Evolutionary conservation across 2,329 filamentous ascomycete species (phyloP), one percentile per base, ranked within the genome.

Genomic region (Cladophialophora yegresii): DNA sequence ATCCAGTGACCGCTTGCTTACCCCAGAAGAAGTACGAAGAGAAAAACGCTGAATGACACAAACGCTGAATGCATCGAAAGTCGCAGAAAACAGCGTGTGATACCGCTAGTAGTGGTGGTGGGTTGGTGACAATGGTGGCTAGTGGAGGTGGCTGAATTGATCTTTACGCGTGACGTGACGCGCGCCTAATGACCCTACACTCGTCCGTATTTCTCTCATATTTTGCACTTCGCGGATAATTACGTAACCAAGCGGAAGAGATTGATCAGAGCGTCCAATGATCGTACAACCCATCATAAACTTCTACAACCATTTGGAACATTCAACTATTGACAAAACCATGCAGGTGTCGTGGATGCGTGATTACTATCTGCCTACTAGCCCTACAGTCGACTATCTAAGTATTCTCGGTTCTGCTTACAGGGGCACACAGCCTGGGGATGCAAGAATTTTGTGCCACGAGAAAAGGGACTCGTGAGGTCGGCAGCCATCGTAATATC

Each of bases 401-500:
- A 2, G 26, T 58, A 33, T 49, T 22, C n/a, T 20, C 3, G 3
- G n/a, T 23, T 33, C 16, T 8, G 3, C 8, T 22, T 20, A 58
- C 43, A 33, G 43, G 23, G n/a, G 3, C 40, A 49, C 4, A 26
- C 26, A 59, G 3, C 22, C 43, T 23, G 30, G 28, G 9, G 28
- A 23, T 51, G 45, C 32, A 30, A 3, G 20, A 9, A n/a, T 16
- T 32, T 32, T 9, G 20, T 26, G 20, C 28, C 22, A 26, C 20
- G 30, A n/a, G 20, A 53, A 36, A 22, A n/a, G 57, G 40, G 51
- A 53, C 26, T 59, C 32, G 47, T 59, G 12, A 40, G 8, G n/a
- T 22, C 43, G 23, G 4, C 1, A 3, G 40, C 10, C 9, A 16
- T 23, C 22, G 4, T 49, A 26, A 20, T 40, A 28, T 53, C 51